A percentile compares a stretch with the other conserved stretches of the same genome.
These are phyloP conservation scores for Nymphaea thermarum DNA, from an alignment of 164 flowering plant species.

Conservation along the genomic window DNA sequence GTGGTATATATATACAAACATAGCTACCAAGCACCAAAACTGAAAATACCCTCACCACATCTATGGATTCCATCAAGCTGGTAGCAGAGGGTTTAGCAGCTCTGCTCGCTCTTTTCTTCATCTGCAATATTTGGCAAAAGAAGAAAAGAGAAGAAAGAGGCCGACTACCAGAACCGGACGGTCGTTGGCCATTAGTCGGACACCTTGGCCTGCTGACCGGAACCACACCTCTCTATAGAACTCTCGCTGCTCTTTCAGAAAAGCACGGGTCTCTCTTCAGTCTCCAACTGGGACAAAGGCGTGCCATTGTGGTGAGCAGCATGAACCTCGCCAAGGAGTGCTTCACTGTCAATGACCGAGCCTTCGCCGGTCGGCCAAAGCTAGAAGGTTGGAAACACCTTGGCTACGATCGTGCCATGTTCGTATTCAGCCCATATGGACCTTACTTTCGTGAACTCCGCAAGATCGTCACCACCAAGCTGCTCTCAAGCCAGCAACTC, in stretches of 20 bases:
- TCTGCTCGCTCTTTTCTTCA: too few relatives aligned
- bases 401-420: constrained; percentile 11
- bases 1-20: too few relatives aligned
- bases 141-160: background rate
- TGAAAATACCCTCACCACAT: too few relatives aligned
- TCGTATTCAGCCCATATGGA: constrained; percentile 15
- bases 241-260: constrained; percentile 11
- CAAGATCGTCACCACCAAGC: constrained; percentile 14
- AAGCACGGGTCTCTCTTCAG: constrained; percentile 9
- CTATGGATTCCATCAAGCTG: too few relatives aligned
- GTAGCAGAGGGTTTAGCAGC: too few relatives aligned
- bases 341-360: constrained; percentile 10
- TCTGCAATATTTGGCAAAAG: too few relatives aligned
- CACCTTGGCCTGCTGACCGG: constrained; percentile 9
- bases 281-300: constrained; percentile 6
- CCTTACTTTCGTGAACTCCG: constrained; percentile 19
- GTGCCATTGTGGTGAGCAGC: constrained; percentile 7
- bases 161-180: constrained; percentile 8
- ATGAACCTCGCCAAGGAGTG: constrained; percentile 11
- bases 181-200: constrained; percentile 15
- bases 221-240: background rate
- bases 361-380: constrained; percentile 1
- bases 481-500: constrained; percentile 12
- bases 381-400: constrained; percentile 4
- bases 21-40: too few relatives aligned